These are phyloP conservation scores for Diaporthe nobilis DNA, from an alignment of 2,329 filamentous ascomycete species.

Conservation along the genomic window DNA sequence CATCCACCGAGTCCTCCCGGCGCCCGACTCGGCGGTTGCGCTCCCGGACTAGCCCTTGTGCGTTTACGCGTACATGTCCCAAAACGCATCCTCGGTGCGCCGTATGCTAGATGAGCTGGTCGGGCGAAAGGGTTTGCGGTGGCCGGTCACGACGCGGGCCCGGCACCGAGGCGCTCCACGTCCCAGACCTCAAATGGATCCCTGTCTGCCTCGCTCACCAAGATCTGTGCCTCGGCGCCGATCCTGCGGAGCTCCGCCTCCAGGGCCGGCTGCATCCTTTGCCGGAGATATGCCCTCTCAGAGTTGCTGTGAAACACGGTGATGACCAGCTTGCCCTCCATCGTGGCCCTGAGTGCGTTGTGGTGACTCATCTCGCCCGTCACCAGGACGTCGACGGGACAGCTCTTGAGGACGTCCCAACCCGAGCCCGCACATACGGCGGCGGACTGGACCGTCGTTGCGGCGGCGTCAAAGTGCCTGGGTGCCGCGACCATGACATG, in stretches of 20 bases:
- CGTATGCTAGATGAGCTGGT: neutral
- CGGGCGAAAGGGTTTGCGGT: neutral
- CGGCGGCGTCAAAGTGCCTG: conserved; percentile 48
- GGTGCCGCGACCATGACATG: conserved; percentile 52
- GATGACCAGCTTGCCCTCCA: conserved; percentile 86
- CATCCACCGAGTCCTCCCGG: neutral
- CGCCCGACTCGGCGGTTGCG: neutral
- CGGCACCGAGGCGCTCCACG: conserved; percentile 50
- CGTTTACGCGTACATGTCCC: neutral
- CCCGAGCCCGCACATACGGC: conserved; percentile 94
- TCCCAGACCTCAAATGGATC: conserved; percentile 90
- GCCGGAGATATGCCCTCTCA: conserved; percentile 84
- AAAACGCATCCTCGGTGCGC: neutral
- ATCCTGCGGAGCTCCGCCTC: conserved; percentile 69
- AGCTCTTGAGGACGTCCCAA: conserved; percentile 78
- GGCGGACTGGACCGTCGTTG: conserved; percentile 72
- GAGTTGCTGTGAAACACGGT: conserved; percentile 94
- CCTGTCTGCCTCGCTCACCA: conserved; percentile 83
- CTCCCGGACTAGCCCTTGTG: neutral
- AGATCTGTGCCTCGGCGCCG: conserved; percentile 69
- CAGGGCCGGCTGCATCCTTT: conserved; percentile 78
- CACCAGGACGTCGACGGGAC: conserved; percentile 84
- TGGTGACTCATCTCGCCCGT: conserved; percentile 97
- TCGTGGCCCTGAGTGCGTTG: conserved; percentile 87
- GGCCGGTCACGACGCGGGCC: conserved; percentile 36